Evolutionary conservation across 192 early-diverging fungal species (phyloP), one percentile per base, ranked within the genome.

Genomic region (Jimgerdemannia flammicorona): DNA sequence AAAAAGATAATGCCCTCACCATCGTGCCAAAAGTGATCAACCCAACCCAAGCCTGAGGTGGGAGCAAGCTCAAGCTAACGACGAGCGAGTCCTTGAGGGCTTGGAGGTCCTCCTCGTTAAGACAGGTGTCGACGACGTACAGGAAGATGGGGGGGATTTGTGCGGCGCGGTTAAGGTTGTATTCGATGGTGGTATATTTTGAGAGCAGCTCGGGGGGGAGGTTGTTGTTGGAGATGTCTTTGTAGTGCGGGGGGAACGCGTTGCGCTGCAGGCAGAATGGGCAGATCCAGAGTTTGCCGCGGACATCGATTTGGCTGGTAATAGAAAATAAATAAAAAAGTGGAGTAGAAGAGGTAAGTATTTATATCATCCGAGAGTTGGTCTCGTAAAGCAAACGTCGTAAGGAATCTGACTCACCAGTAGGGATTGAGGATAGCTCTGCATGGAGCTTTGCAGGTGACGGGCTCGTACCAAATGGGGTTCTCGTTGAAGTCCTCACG

Each of bases 181-280:
- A 99, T 87, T 99, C 98, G 75, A 99, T 96, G 14, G 98, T 98
- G 11, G 96, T 96, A 85, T 92, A 97, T 72, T 94, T 92, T 68
- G 91, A 89, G 74, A 96, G 81, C 54, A 99, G 86, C 81, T 99
- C 98, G 42, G 95, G 92, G 3, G 98, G 98, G 67, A 99, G 88
- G 74, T 97, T 96, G 73, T 89, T 91, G 43, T 88, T 90, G 64
- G 93, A 93, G 78, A 99, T 97, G 81, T 99, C 96, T 78, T 93
- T 92, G 81, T 99, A 99, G 75, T 99, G 97, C 77, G 96, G 93
- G 40, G 98, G 97, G 78, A 99, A 94, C 78, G 94, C 94, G 84
- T 98, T 99, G 64, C 98, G 91, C 79, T 95, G 93, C 79, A 98
- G 83, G 78, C 98, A 98, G 83, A 99, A 97, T n/a, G 98, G 95